These are phyloP conservation scores for Xerocomus spinulosus DNA, from an alignment of 768 basidiomycete genomes.

Conservation along the genomic window DNA sequence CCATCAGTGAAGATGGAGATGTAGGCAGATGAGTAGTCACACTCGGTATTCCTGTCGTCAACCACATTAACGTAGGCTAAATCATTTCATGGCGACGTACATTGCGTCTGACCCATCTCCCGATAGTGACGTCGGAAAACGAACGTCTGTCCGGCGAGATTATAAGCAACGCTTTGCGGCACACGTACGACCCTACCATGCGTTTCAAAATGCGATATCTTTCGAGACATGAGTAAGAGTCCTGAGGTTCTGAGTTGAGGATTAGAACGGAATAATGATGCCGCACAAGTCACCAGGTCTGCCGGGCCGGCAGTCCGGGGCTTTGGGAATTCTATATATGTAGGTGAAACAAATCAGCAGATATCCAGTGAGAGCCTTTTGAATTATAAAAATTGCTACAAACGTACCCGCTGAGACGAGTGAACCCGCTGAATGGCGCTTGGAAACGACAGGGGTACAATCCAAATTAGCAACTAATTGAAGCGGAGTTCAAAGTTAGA, in stretches of 20 bases:
- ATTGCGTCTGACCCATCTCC: conserved; percentile 95
- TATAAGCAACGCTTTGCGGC: not conserved
- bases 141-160: conserved; percentile 54
- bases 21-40: conserved; percentile 95
- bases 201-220: conserved; percentile 53
- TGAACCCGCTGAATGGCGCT: no score
- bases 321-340: no score
- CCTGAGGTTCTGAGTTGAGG: not conserved
- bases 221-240: conserved; percentile 27
- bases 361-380: no score
- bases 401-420: no score
- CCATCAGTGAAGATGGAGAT: conserved; percentile 67
- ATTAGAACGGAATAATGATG: not conserved
- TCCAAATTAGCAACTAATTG: conserved; percentile 10
- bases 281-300: no score
- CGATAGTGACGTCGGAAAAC: conserved; percentile 86
- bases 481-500: conserved; percentile 24
- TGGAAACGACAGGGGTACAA: conserved; percentile 10
- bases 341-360: no score
- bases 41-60: conserved; percentile 84
- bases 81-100: conserved; percentile 36
- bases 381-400: no score
- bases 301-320: no score
- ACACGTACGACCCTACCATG: conserved; percentile 42
- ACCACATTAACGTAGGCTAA: not conserved